Base-by-base conservation (phyloP, 2,329 filamentous ascomycete genomes). In the Paraphaeosphaeria sporulosa region DNA sequence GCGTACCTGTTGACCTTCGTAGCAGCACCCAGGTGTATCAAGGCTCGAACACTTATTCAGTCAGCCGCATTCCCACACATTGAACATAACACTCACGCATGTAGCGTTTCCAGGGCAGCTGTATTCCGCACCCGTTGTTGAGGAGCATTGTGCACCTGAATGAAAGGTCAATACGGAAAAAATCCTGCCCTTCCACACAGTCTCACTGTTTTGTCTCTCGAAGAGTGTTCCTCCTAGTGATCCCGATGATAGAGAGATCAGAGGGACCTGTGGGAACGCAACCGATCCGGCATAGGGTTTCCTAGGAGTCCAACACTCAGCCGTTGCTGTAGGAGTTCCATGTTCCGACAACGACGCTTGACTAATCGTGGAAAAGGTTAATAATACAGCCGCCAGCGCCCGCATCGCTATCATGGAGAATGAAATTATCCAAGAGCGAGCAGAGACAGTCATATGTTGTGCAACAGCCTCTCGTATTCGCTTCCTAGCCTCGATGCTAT, bases 401-500 rank as follows among this genome's bases (percentile, higher is more conserved):
- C 44, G n/a, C 44, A 47, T 47, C 17, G 17, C 17, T 23, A 17
- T 12, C 21, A 27, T 10, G 21, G 4, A 13, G 6, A 27, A 27
- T 12, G 21, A 47, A 25, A 17, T 15, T 47, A 47, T 21, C 25
- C 17, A 9, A 30, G 25, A n/a, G 44, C 3, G 8, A 17, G 8
- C 44, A 17, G 15, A n/a, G 43, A 27, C 13, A 15, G 13, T 27
- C 44, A 47, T 30, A 47, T 27, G 44, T 27, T 30, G 44, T 47
- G 44, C 12, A 27, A 47, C 23, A 27, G 9, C 7, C 10, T 3
- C 23, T 27, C 44, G 44, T 47, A 47, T 47, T 47, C 44, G 23
- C 21, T 47, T 47, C 44, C 25, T 47, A 27, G 44, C 25, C 23
- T 47, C 17, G 23, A 47, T 47, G 44, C 44, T 47, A 47, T 21